Conservation (phyloP, 1,284 basidiomycete species). For the Cutaneotrichosporon cyanovorans region DNA sequence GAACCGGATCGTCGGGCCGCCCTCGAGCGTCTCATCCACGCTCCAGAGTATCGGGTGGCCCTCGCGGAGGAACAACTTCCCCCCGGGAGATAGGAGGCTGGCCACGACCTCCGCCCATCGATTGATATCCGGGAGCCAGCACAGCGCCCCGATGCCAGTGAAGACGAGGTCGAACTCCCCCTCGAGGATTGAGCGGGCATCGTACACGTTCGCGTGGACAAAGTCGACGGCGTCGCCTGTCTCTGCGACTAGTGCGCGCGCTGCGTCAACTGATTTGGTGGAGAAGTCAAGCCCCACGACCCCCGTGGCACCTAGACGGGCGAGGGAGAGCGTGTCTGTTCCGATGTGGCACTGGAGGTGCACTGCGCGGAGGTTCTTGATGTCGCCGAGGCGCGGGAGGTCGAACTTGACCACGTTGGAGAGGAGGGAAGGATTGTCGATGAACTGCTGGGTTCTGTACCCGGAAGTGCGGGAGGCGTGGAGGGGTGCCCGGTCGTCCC, state of each 20-base stretch:
- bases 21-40: slow-evolving; percentile 1
- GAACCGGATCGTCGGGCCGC: slow-evolving; percentile 1
- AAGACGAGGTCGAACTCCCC: slow-evolving; percentile 4
- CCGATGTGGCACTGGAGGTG: slow-evolving; percentile 10
- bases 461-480: slow-evolving; percentile 1
- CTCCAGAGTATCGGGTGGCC: slow-evolving; percentile 3
- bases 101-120: neutral
- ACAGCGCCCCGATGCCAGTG: slow-evolving; percentile 6
- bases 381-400: slow-evolving; percentile 1
- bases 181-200: neutral
- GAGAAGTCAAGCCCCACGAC: slow-evolving; percentile 6
- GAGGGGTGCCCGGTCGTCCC: slow-evolving; percentile 6
- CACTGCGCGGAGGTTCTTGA: neutral
- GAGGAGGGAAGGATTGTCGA: slow-evolving; percentile 1
- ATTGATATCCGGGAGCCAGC: slow-evolving; percentile 6
- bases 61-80: slow-evolving; percentile 3
- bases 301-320: slow-evolving; percentile 1
- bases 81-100: slow-evolving; percentile 2
- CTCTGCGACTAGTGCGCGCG: neutral
- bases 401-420: slow-evolving; percentile 5
- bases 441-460: neutral
- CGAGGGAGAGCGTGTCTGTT: slow-evolving; percentile 6
- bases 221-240: slow-evolving; percentile 1
- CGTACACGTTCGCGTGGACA: slow-evolving; percentile 5
- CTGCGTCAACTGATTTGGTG: neutral